Evolutionary conservation across 768 basidiomycete species (phyloP), one percentile per base, ranked within the genome.

Genomic region (Mycena filopes): DNA sequence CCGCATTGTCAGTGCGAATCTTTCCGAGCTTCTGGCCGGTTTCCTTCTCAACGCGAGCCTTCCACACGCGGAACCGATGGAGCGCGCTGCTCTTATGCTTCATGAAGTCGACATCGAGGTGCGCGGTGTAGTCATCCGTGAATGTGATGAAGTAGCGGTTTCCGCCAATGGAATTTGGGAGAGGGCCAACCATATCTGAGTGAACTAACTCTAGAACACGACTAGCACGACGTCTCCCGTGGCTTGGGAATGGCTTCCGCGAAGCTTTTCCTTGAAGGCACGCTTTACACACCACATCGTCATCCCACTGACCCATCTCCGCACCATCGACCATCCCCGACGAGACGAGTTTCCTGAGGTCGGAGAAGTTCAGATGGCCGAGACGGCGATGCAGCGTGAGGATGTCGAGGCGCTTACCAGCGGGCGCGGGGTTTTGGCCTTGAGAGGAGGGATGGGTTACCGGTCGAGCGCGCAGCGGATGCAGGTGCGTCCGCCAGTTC

Each of bases 1-100:
- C 67, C 2, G 74, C 74, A 50, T 73, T 75, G 45, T 77, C 75
- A 2, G 57, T 58, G 3, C 72, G 23, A 18, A 76, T 61, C 2
- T 21, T 42, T 20, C 53, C 59, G 1, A 71, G 46, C 25, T 61
- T 69, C 36, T n/a, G 26, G 0, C 68, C 68, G 18, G 70, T 67
- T 41, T 72, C 63, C 11, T 38, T 28, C 59, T 75, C 64, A 25
- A 73, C 21, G 48, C 66, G 55, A 36, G 49, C 28, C 65, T 60
- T 43, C 47, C 36, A 59, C 56, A 43, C 61, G 26, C 65, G 41
- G 63, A 65, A 58, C n/a, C 48, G 15, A n/a, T 54, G 23, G 13
- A 58, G 55, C 36, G 57, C 63, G 12, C 60, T 61, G 50, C 55
- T 42, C 61, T 62, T 71, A 31, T 51, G n/a, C 40, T 46, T 55